phyloP scores from a whole-genome alignment of 805 yeast species.

The Wickerhamomyces chaumierensis region DNA sequence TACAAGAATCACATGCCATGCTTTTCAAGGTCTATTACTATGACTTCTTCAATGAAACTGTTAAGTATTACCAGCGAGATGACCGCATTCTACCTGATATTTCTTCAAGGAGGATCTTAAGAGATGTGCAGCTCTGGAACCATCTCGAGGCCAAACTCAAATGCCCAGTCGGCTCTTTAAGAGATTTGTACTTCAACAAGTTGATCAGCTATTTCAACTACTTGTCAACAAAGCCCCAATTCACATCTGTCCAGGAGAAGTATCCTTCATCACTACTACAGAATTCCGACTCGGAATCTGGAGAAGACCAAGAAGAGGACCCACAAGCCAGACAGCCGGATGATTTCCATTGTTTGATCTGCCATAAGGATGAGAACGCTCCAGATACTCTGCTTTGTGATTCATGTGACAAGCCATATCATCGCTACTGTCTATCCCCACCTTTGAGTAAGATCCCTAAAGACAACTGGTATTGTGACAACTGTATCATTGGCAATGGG shows the following conservation, averaged over 20 bases:
- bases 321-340: not conserved
- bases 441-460: conserved; percentile 41
- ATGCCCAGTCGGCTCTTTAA: conserved; percentile 6
- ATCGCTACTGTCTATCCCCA: conserved; percentile 54
- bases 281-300: conserved; percentile 14
- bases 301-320: conserved; percentile 14
- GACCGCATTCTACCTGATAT: conserved; percentile 4
- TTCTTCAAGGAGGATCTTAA: conserved; percentile 5
- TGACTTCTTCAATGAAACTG: conserved; percentile 27
- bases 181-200: conserved; percentile 15
- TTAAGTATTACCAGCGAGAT: conserved; percentile 12
- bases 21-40: conserved; percentile 22
- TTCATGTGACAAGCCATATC: conserved; percentile 63
- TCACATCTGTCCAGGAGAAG: conserved; percentile 16
- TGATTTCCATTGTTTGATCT: conserved; percentile 32
- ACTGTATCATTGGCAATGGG: conserved; percentile 78
- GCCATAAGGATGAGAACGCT: conserved; percentile 35
- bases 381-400: conserved; percentile 50
- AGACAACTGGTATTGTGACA: conserved; percentile 70
- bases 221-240: conserved; percentile 16
- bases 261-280: conserved; percentile 22
- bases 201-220: conserved; percentile 24
- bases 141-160: conserved; percentile 6
- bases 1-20: too few species aligned
- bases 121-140: conserved; percentile 19